phyloP scores from a whole-genome alignment of 768 basidiomycete genomes.

The Phanerochaete carnosa region DNA sequence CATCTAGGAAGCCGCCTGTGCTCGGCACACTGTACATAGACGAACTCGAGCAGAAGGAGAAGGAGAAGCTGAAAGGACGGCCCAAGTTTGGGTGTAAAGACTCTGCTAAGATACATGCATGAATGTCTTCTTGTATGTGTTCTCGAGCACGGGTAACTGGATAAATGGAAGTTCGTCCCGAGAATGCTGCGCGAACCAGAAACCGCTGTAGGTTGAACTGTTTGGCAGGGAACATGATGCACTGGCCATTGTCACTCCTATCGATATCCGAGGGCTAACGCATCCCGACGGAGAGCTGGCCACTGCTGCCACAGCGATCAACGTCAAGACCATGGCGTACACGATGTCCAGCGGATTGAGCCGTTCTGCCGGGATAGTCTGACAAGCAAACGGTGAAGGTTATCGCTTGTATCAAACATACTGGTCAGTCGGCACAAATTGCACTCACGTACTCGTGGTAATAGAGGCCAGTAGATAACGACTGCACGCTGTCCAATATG shows the following conservation, averaged over 20 bases:
- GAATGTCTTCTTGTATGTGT: slow-evolving; percentile 79
- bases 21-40: slow-evolving; percentile 60
- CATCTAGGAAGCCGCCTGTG: slow-evolving; percentile 23
- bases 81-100: too few relatives aligned
- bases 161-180: slow-evolving; percentile 74
- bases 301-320: slow-evolving; percentile 59
- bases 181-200: slow-evolving; percentile 59
- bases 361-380: slow-evolving; percentile 77
- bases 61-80: slow-evolving; percentile 56
- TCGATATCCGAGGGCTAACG: slow-evolving; percentile 78
- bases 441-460: background rate
- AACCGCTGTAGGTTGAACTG: slow-evolving; percentile 51
- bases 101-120: background rate
- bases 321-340: slow-evolving; percentile 61
- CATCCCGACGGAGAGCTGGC: slow-evolving; percentile 71
- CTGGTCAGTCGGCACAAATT: slow-evolving; percentile 44
- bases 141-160: slow-evolving; percentile 72
- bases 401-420: slow-evolving; percentile 82
- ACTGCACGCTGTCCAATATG: slow-evolving; percentile 62
- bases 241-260: slow-evolving; percentile 67
- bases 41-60: slow-evolving; percentile 65
- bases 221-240: slow-evolving; percentile 62
- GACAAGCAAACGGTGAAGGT: slow-evolving; percentile 62
- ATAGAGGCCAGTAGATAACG: slow-evolving; percentile 59
- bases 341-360: slow-evolving; percentile 75